Conservation (phyloP, 768 basidiomycete species). For the Daedaleopsis sinensis region DNA sequence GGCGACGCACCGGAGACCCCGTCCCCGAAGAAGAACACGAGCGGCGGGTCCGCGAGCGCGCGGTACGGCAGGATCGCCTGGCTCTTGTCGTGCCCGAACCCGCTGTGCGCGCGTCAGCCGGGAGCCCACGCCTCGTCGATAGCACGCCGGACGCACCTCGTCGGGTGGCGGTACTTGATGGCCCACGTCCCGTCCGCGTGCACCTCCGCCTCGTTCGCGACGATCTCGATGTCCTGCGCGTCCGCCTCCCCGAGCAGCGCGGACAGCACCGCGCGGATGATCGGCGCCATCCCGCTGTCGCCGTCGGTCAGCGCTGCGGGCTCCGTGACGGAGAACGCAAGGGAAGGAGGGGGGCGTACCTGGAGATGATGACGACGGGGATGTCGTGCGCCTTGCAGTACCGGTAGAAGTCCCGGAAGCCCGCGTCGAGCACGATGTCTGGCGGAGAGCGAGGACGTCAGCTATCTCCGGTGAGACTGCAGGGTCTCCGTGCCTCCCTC, state of each 20-base stretch:
- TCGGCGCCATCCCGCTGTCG: conserved; percentile 86
- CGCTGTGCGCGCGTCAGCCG: conserved; percentile 50
- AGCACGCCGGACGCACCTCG: conserved; percentile 65
- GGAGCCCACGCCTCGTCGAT: too few species aligned
- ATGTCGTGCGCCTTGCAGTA: conserved; percentile 84
- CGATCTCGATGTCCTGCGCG: conserved; percentile 80
- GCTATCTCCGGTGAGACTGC: conserved; percentile 1
- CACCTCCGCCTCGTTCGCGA: conserved; percentile 86
- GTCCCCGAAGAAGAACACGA: conserved; percentile 96
- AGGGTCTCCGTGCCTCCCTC: neutral
- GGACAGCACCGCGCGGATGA: conserved; percentile 89
- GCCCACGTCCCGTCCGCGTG: conserved; percentile 72
- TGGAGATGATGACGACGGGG: conserved; percentile 92
- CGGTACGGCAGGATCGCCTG: conserved; percentile 92
- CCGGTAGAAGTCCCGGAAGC: conserved; percentile 85
- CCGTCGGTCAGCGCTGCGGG: conserved; percentile 4
- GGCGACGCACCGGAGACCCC: conserved; percentile 81
- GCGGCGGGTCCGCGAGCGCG: conserved; percentile 68
- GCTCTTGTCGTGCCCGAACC: conserved; percentile 95
- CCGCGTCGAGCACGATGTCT: conserved; percentile 88
- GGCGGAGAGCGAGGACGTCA: conserved; percentile 10
- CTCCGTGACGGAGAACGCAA: neutral
- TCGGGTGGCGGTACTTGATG: conserved; percentile 87
- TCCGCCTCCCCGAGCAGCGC: conserved; percentile 76
- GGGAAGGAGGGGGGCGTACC: conserved; percentile 44